These are phyloP conservation scores for Amanita fuliginea DNA, from an alignment of 768 basidiomycete species.

Conservation along the genomic window DNA sequence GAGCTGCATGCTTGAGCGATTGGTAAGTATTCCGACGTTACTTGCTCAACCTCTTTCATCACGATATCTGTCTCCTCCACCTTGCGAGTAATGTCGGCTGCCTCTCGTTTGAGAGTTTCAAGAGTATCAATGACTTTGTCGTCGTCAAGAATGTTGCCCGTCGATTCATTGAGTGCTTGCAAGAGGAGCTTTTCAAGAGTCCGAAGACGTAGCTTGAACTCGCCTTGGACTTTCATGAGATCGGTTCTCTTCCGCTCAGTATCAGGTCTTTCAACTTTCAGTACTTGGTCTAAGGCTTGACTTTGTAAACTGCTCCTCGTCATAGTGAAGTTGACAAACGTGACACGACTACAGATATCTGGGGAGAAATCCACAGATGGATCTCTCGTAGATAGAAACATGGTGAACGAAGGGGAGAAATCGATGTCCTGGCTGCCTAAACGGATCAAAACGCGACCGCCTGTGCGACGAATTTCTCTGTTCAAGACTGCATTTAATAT, in stretches of 20 bases:
- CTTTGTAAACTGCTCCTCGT: slow-evolving; percentile 97
- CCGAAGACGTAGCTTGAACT: slow-evolving; percentile 87
- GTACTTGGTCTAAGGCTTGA: slow-evolving; percentile 93
- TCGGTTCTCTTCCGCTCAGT: slow-evolving; percentile 94
- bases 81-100: slow-evolving; percentile 90
- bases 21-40: slow-evolving; percentile 89
- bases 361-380: slow-evolving; percentile 97
- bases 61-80: slow-evolving; percentile 94
- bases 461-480: slow-evolving; percentile 90
- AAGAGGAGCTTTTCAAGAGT: slow-evolving; percentile 88
- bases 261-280: slow-evolving; percentile 95
- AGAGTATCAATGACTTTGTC: slow-evolving; percentile 97
- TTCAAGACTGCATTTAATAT: slow-evolving; percentile 96
- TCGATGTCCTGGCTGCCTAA: slow-evolving; percentile 98
- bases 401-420: slow-evolving; percentile 98
- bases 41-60: slow-evolving; percentile 94
- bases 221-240: slow-evolving; percentile 96
- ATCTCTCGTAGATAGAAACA: slow-evolving; percentile 97
- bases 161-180: slow-evolving; percentile 92
- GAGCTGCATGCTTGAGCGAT: slow-evolving; percentile 94
- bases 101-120: slow-evolving; percentile 92
- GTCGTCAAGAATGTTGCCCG: slow-evolving; percentile 95
- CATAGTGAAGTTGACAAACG: slow-evolving; percentile 97
- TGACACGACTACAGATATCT: slow-evolving; percentile 96
- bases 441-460: slow-evolving; percentile 94